Conservation (phyloP, 2,329 filamentous ascomycete genomes). For the Ascochyta viciae-villosae region DNA sequence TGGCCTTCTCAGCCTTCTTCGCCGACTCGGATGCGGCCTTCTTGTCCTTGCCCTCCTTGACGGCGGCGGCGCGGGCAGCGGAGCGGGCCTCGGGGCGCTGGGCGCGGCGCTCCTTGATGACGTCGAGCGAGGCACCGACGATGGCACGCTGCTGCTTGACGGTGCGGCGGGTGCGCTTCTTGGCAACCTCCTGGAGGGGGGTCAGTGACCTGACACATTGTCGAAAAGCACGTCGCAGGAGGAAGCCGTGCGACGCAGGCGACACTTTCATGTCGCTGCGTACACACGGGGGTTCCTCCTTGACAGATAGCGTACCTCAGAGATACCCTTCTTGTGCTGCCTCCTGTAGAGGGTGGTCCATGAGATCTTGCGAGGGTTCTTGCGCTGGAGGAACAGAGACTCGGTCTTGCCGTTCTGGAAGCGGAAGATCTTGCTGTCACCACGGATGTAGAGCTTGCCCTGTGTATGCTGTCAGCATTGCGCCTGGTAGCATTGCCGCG, state of each 20-base stretch:
- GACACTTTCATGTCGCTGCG: slow-evolving; percentile 30
- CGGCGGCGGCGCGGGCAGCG: slow-evolving; percentile 86
- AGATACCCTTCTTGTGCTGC: slow-evolving; percentile 99
- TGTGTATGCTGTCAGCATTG: slow-evolving; percentile 55
- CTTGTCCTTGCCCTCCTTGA: slow-evolving; percentile 99
- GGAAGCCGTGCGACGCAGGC: slow-evolving; percentile 18
- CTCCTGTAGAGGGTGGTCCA: slow-evolving; percentile 99
- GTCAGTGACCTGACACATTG: slow-evolving; percentile 19
- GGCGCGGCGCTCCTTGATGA: slow-evolving; percentile 98
- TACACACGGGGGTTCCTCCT: slow-evolving; percentile 12
- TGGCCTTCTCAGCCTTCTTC: slow-evolving; percentile 99
- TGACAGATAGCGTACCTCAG: slow-evolving; percentile 74
- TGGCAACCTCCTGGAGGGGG: slow-evolving; percentile 86
- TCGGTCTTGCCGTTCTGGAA: slow-evolving; percentile 99
- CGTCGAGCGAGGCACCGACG: slow-evolving; percentile 98
- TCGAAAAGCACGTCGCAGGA: slow-evolving; percentile 18
- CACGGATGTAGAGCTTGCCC: slow-evolving; percentile 99
- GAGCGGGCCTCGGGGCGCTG: slow-evolving; percentile 95
- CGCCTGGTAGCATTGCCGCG: slow-evolving; percentile 17
- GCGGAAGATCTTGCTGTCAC: slow-evolving; percentile 99
- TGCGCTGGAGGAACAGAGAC: slow-evolving; percentile 99
- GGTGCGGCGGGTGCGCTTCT: slow-evolving; percentile 98
- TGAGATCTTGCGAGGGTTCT: slow-evolving; percentile 99
- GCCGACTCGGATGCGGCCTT: slow-evolving; percentile 83
- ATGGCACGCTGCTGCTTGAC: slow-evolving; percentile 99